Conservation (phyloP, 306 rosid genomes). For the Mucuna pruriens region DNA sequence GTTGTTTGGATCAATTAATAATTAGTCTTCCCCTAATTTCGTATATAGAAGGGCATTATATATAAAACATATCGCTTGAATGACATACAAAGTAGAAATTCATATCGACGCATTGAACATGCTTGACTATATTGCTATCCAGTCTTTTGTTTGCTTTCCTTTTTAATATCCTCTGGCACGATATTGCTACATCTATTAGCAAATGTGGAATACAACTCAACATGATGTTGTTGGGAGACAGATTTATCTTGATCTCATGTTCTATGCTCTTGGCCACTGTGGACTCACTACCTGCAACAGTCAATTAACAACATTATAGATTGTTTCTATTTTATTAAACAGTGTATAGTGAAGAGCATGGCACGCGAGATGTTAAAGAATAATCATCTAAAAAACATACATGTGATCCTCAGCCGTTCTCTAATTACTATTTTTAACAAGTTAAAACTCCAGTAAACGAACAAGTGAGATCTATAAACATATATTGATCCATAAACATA, state of each 20-base stretch:
- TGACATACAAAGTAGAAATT: background rate
- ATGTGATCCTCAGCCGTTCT: background rate
- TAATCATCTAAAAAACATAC: background rate
- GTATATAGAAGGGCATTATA: conserved; percentile 2
- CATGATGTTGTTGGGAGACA: background rate
- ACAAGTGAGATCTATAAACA: background rate
- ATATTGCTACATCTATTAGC: background rate
- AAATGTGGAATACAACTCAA: conserved; percentile 12
- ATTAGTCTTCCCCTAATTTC: background rate
- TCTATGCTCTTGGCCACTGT: conserved; percentile 86
- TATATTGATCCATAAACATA: background rate
- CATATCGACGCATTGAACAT: background rate
- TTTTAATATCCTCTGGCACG: background rate
- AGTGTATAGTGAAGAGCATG: background rate
- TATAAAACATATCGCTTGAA: background rate
- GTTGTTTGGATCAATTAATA: background rate
- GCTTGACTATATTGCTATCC: background rate
- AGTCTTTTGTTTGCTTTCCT: conserved; percentile 3
- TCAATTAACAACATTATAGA: background rate
- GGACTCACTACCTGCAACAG: conserved; percentile 91
- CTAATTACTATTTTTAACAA: background rate
- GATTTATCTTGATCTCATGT: background rate
- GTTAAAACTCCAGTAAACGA: background rate
- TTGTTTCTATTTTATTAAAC: background rate
- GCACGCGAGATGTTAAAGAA: background rate